phyloP scores from a whole-genome alignment of 768 basidiomycete genomes.

The Pleurotus sapidus region DNA sequence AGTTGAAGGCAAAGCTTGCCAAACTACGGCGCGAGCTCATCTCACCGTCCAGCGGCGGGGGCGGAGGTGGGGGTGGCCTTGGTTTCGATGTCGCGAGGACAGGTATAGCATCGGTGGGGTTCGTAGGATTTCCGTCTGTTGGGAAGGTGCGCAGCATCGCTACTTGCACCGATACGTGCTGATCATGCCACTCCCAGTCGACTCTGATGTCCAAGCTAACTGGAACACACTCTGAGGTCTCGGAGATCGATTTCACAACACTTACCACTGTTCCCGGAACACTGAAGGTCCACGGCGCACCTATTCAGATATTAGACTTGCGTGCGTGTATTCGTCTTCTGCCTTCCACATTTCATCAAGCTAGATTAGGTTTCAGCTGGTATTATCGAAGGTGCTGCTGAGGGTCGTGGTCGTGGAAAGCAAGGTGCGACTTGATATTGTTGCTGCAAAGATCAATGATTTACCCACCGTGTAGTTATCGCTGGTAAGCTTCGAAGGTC shows the following conservation, averaged over 20 bases:
- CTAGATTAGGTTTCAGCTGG: constrained; percentile 54
- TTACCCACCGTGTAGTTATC: constrained; percentile 46
- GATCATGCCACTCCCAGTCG: constrained; percentile 46
- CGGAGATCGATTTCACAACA: constrained; percentile 96
- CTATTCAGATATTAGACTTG: constrained; percentile 91
- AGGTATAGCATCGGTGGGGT: constrained; percentile 95
- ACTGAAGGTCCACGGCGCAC: constrained; percentile 91
- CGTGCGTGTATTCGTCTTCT: constrained; percentile 47
- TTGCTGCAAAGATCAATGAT: not conserved
- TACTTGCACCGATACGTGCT: constrained; percentile 1
- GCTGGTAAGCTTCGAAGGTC: constrained; percentile 54
- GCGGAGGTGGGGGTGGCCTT: constrained; percentile 84
- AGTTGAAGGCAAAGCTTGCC: constrained; percentile 97
- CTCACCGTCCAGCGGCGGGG: constrained; percentile 70
- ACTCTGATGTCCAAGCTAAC: constrained; percentile 95
- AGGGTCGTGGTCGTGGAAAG: constrained; percentile 93
- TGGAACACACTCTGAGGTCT: constrained; percentile 94
- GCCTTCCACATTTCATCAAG: constrained; percentile 12
- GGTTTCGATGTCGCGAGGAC: constrained; percentile 99
- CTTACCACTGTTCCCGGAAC: constrained; percentile 96
- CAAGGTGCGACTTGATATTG: constrained; percentile 56
- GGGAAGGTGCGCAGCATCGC: constrained; percentile 61
- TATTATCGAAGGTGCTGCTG: constrained; percentile 97
- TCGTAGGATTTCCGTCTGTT: constrained; percentile 90
- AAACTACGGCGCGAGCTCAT: constrained; percentile 96